Percentiles rank a stretch among this genome's conserved stretches.
phyloP scores from a whole-genome alignment of 164 flowering plant genomes.

The Kingdonia uniflora region DNA sequence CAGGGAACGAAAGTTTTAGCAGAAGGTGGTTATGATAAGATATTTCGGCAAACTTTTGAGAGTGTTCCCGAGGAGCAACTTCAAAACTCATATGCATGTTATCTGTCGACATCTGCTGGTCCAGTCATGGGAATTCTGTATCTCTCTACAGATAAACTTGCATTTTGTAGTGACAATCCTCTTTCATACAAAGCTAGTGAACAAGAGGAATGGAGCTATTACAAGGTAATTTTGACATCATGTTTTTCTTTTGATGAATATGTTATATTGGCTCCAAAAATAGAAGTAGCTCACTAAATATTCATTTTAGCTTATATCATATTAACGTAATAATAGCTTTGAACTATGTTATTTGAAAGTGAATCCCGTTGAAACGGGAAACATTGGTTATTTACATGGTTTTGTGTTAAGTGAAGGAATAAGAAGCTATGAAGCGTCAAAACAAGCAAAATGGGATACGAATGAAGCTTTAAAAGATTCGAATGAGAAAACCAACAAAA shows the following conservation, averaged over 20 bases:
- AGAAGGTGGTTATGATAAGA: slow-evolving; percentile 85
- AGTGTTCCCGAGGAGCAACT: slow-evolving; percentile 65
- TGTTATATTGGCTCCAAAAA: background rate
- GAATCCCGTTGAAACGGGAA: background rate
- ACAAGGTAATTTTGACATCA: slow-evolving; percentile 36
- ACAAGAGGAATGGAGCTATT: slow-evolving; percentile 65
- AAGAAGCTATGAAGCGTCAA: too few species aligned
- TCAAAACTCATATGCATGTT: slow-evolving; percentile 57
- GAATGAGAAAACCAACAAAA: too few species aligned
- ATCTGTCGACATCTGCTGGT: slow-evolving; percentile 79
- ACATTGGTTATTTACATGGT: too few species aligned
- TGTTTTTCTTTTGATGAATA: background rate
- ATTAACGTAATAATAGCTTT: background rate
- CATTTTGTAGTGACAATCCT: slow-evolving; percentile 75
- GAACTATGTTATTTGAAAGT: background rate
- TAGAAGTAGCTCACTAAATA: too few species aligned
- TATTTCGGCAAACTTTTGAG: slow-evolving; percentile 65
- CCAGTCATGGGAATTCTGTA: slow-evolving; percentile 75
- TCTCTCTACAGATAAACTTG: slow-evolving; percentile 68
- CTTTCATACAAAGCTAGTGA: slow-evolving; percentile 56
- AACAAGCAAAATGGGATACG: too few species aligned
- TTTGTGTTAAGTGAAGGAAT: too few species aligned
- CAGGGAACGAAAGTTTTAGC: slow-evolving; percentile 74
- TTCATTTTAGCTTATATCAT: background rate
- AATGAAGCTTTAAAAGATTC: too few species aligned